These are phyloP conservation scores for Cenococcum geophilum DNA, from an alignment of 495 filamentous ascomycete species.

Conservation along the genomic window DNA sequence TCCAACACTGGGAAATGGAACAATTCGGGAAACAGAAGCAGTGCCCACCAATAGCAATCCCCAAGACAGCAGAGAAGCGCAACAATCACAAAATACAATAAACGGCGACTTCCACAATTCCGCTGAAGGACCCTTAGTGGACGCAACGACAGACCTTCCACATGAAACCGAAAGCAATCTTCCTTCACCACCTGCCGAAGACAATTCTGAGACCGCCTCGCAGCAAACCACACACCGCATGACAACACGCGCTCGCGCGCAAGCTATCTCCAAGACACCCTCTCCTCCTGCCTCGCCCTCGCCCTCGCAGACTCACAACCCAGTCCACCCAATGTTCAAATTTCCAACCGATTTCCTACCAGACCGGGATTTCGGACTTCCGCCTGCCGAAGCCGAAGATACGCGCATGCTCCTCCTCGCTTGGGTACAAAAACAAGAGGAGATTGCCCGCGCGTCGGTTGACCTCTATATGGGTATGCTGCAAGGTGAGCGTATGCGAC, in stretches of 20 bases:
- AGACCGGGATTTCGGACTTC: conserved; percentile 74
- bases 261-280: conserved; percentile 38
- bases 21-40: conserved; percentile 10
- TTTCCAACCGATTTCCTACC: conserved; percentile 61
- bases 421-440: conserved; percentile 93
- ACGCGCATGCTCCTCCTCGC: conserved; percentile 73
- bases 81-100: neutral
- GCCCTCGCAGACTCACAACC: conserved; percentile 43
- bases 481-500: conserved; percentile 68
- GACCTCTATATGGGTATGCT: conserved; percentile 70
- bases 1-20: neutral
- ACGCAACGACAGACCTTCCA: conserved; percentile 18
- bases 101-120: neutral
- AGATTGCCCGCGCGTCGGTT: conserved; percentile 75
- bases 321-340: conserved; percentile 80
- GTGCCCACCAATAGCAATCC: neutral
- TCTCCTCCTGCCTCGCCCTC: conserved; percentile 44
- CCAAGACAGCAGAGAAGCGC: neutral
- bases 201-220: conserved; percentile 34
- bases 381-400: conserved; percentile 77
- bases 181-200: conserved; percentile 25
- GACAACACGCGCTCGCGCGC: conserved; percentile 62
- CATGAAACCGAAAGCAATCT: conserved; percentile 30
- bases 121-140: too few species aligned
- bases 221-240: conserved; percentile 53